Evolutionary conservation across 768 basidiomycete species (phyloP), one percentile per base, ranked within the genome.

Genomic region (Clavaria fumosa): DNA sequence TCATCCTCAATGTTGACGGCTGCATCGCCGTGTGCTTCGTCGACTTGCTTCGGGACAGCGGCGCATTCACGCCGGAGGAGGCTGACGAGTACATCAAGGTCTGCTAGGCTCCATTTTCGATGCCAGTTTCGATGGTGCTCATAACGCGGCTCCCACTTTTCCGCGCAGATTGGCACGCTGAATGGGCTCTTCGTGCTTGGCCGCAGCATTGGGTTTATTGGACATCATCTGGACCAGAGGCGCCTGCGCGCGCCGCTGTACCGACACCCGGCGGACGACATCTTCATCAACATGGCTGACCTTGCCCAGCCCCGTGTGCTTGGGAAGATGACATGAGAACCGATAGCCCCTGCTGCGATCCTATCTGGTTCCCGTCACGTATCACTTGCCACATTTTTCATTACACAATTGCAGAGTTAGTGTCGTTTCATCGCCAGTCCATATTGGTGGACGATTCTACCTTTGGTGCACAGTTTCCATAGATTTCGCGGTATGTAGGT

Each of bases 101-200:
- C 7, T 10, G 22, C 11, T 11, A 11, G 26, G 1, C 9, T 40
- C n/a, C 34, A 27, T 36, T 41, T 37, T n/a, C n/a, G n/a, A n/a
- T n/a, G n/a, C n/a, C n/a, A n/a, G n/a, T 3, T 5, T 30, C 15
- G 23, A 19, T 10, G 10, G 17, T 11, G 23, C 12, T 27, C 6
- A 2, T 17, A 12, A 17, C 19, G 26, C 21, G 41, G 23, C 30
- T 39, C 39, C 37, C 32, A 46, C 30, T 17, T 31, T 14, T 31
- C 19, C 20, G 32, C 17, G 11, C 37, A 66, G 72, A 90, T 90
- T 45, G 89, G 89, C 37, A 83, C 84, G 3, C 72, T 99, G 40
- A 97, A 96, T 54, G 93, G 91, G 41, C 69, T 99, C 42, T 97
- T 97, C 63, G 93, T 99, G 32, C 78, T 96, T 38, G 93, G 93